Base-by-base conservation (phyloP, 805 yeast genomes). In the Pichia phayaonensis region DNA sequence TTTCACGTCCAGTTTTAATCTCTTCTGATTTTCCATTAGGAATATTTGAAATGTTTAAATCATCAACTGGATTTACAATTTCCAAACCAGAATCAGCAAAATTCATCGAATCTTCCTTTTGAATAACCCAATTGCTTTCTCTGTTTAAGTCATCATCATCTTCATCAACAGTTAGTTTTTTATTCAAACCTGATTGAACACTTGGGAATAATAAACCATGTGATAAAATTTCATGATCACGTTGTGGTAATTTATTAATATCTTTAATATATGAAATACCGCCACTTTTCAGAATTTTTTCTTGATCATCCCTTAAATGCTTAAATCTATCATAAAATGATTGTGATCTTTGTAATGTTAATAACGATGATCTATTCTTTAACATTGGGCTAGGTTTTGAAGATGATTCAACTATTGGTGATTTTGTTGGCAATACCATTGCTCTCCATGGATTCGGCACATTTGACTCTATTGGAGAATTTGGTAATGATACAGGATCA, bases 211-310 rank as follows among this genome's bases (percentile, higher is more conserved):
- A 41, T 6, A 59, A 41, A 2, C 61, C 59, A 18, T 40, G n/a
- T 13, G 45, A 20, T 40, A 46, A 20, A 2, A 21, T 26, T 20
- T 27, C n/a, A 38, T 53, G 20, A 58, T 46, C 41, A 22, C 44
- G 43, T 7, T 23, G 5, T 24, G 48, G 27, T 18, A 57, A 53
- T 5, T 46, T 31, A n/a, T 21, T 44, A 4, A 55, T 31, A 12
- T 59, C 61, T 2, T 54, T 34, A 11, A 64, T 58, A 3, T 48
- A 45, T 10, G 58, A 55, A 5, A 64, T 60, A 39, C 68, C 66
- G 21, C 47, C 49, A 27, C 46, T 42, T 16, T 53, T 49, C 16
- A 61, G 39, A 2, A 55, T 48, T 3, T 46, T 48, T 22, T 65
- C 67, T 27, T 61, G 63, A 16, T 40, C 39, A n/a, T 23, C 36